Evolutionary conservation across 352 stramenopile genomes (phyloP).

Genomic region (Pythium scleroteichum): DNA sequence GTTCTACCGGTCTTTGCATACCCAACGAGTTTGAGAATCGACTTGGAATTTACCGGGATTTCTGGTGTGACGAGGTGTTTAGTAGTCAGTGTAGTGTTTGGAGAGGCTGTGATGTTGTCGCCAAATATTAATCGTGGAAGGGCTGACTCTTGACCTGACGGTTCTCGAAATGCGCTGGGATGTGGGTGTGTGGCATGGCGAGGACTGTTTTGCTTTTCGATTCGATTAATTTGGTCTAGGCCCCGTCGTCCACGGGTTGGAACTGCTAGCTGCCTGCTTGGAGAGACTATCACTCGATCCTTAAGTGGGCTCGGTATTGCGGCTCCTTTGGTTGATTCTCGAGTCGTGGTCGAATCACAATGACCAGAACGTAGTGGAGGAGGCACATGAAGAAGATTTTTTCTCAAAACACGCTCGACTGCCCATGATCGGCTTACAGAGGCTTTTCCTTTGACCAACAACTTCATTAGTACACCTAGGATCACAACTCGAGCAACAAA

Average conservation of each 20-base stretch:
- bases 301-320: too few species aligned
- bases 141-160: too few species aligned
- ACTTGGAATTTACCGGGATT: constrained; percentile 31
- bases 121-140: too few species aligned
- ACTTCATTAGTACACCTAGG: not conserved
- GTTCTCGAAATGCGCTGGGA: not conserved
- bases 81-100: too few species aligned
- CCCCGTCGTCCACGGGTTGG: too few species aligned
- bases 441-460: constrained; percentile 11
- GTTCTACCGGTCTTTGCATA: constrained; percentile 41
- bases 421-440: constrained; percentile 50
- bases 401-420: constrained; percentile 51
- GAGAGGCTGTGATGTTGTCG: not conserved
- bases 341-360: too few species aligned
- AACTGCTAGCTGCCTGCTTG: too few species aligned
- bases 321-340: not conserved
- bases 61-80: too few species aligned
- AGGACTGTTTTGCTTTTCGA: constrained; percentile 22
- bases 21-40: constrained; percentile 64
- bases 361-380: constrained; percentile 30
- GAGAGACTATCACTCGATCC: too few species aligned
- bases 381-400: constrained; percentile 45
- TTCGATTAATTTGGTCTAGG: too few species aligned
- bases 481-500: not conserved
- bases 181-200: constrained; percentile 1